Base-by-base conservation (phyloP, 2,329 filamentous ascomycete genomes). In the Curvularia sp. region DNA sequence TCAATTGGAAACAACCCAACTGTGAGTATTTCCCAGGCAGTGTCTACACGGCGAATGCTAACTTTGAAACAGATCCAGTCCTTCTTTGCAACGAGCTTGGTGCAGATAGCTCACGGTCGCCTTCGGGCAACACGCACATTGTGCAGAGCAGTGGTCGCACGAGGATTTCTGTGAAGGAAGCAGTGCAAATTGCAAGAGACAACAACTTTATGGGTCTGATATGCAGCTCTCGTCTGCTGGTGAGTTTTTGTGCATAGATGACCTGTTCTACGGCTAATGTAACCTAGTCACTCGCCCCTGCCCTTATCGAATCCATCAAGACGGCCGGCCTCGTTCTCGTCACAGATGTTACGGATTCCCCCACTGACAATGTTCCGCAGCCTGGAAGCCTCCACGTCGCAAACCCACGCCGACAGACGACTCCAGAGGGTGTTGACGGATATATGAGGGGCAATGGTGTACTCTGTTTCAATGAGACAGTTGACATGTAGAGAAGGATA, bases 1-100 rank as follows among this genome's bases (percentile, higher is more conserved):
- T 99, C 69, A 99, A 99, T 78, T 99, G 95, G 95, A 99, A 99
- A 78, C 95, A 99, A 77, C 95, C 95, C 2, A 99, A 98, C 74
- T 99, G 87, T 89, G 75, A 79, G 85, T 79, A 21, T 23, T 27
- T 41, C 15, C 49, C 12, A 23, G 28, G 13, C n/a, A 46, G 10
- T 6, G n/a, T 21, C 2, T 13, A 25, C 6, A 41, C 5, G 21
- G 15, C 12, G 23, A 18, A 39, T 53, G 46, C 65, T 73, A 25
- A 73, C 53, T 27, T 18, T 12, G 18, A 25, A 23, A 32, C 49
- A 88, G 87, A 97, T 75, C 95, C 95, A 0, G 92, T 98, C 0
- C 91, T 99, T 68, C 83, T 98, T 46, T 97, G 93, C 80, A 98
- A 98, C 76, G 93, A 97, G 59, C 86, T 98, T 25, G 92, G 92